Evolutionary conservation across 83 land plant genomes (phyloP).

Genomic region (Thuja plicata): DNA sequence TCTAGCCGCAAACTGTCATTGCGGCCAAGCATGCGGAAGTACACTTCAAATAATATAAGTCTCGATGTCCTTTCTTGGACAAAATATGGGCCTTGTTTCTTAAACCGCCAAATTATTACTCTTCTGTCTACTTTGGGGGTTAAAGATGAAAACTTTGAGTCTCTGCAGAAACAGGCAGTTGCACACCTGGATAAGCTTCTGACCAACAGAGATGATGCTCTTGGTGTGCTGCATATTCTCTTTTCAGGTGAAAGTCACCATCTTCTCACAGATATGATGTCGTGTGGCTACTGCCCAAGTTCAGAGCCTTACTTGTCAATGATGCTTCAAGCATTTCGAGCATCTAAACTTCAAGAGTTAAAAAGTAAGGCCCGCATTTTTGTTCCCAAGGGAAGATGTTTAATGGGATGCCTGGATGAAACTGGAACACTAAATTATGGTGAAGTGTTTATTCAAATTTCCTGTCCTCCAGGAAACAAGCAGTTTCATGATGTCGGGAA

Average conservation of each 20-base stretch:
- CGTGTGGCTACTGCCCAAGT: slow-evolving; percentile 76
- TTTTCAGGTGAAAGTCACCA: slow-evolving; percentile 75
- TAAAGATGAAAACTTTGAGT: slow-evolving; percentile 58
- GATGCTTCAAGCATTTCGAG: slow-evolving; percentile 77
- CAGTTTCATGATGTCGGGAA: slow-evolving; percentile 19
- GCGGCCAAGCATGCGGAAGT: slow-evolving; percentile 90
- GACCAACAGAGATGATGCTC: slow-evolving; percentile 56
- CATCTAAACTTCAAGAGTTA: slow-evolving; percentile 64
- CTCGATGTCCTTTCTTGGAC: slow-evolving; percentile 78
- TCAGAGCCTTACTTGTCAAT: slow-evolving; percentile 80
- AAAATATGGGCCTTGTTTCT: slow-evolving; percentile 77
- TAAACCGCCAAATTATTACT: slow-evolving; percentile 87
- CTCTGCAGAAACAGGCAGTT: slow-evolving; percentile 68
- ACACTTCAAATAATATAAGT: slow-evolving; percentile 52
- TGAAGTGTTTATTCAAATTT: slow-evolving; percentile 84
- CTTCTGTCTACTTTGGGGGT: slow-evolving; percentile 94
- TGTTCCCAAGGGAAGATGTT: slow-evolving; percentile 71
- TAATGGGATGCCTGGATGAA: slow-evolving; percentile 98
- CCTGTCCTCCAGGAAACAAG: slow-evolving; percentile 32
- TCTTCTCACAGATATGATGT: slow-evolving; percentile 65
- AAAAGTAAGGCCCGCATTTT: slow-evolving; percentile 69
- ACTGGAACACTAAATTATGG: slow-evolving; percentile 81
- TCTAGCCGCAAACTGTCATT: slow-evolving; percentile 69
- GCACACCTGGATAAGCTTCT: slow-evolving; percentile 57
- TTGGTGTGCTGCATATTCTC: slow-evolving; percentile 58